Evolutionary conservation across 495 filamentous ascomycete species (phyloP).

Genomic region (Annulohypoxylon maeteangense): DNA sequence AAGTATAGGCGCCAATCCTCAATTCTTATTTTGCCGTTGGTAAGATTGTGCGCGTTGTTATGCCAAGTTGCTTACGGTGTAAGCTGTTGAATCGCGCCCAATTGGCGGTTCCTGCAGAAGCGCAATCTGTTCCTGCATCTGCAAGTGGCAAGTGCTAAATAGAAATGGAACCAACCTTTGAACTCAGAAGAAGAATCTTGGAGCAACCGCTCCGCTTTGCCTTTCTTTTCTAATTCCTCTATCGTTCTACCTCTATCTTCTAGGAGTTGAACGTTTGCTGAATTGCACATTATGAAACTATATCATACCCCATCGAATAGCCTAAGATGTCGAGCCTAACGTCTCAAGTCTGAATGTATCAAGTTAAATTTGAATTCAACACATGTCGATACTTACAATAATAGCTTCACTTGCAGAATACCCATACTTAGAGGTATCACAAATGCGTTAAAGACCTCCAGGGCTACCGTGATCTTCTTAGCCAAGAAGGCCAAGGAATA

Average conservation of each 20-base stretch:
- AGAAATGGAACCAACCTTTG: neutral
- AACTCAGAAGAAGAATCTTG: constrained; percentile 8
- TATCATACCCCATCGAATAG: neutral
- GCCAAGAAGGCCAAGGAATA: constrained; percentile 37
- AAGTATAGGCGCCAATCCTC: neutral
- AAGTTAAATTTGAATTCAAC: neutral
- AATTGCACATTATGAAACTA: neutral
- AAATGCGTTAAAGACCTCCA: neutral
- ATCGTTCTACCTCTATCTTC: no score
- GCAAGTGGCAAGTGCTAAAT: constrained; percentile 20
- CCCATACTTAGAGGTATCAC: neutral
- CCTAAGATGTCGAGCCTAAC: neutral
- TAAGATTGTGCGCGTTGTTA: constrained; percentile 1
- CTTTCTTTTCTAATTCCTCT: neutral
- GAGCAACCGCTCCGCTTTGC: constrained; percentile 2
- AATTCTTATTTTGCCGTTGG: neutral
- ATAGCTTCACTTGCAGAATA: neutral
- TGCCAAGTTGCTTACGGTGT: constrained; percentile 9
- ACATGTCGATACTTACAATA: neutral
- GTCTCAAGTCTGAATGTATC: no score
- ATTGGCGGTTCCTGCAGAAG: constrained; percentile 41
- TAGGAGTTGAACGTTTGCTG: neutral
- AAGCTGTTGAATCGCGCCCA: constrained; percentile 7
- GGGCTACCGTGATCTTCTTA: constrained; percentile 27
- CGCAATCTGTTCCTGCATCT: constrained; percentile 44